phyloP scores from a whole-genome alignment of 176 grass and related monocot genomes.

The Oryza meyeriana region DNA sequence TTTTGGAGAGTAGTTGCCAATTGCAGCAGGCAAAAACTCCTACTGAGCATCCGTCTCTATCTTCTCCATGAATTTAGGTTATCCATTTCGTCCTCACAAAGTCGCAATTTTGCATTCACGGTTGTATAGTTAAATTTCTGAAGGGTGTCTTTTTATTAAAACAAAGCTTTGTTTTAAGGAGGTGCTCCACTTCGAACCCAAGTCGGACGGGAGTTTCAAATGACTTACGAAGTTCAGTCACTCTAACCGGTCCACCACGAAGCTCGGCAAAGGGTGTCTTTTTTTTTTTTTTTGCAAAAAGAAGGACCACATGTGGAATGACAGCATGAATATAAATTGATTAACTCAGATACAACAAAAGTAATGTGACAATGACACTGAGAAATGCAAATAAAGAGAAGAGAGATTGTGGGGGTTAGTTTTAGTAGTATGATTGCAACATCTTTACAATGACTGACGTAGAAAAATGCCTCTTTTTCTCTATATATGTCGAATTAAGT shows the following conservation, averaged over 20 bases:
- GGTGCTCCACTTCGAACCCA: too few relatives aligned
- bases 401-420: background rate
- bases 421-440: background rate
- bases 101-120: too few relatives aligned
- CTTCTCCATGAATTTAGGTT: background rate
- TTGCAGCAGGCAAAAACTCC: constrained; percentile 2
- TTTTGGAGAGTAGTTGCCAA: constrained; percentile 16
- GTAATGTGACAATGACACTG: background rate
- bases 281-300: background rate
- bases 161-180: too few relatives aligned
- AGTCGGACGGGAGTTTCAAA: too few relatives aligned
- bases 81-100: too few relatives aligned
- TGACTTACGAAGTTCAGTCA: too few relatives aligned
- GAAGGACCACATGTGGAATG: background rate
- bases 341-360: background rate
- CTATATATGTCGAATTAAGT: too few relatives aligned
- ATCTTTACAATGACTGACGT: background rate
- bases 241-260: too few relatives aligned
- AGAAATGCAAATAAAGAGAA: background rate
- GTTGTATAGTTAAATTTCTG: too few relatives aligned
- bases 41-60: background rate
- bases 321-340: background rate
- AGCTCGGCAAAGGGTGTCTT: too few relatives aligned
- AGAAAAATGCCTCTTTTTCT: background rate
- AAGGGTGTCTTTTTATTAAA: too few relatives aligned